Base-by-base conservation (phyloP, 805 yeast species). In the Ogataea degrootiae region DNA sequence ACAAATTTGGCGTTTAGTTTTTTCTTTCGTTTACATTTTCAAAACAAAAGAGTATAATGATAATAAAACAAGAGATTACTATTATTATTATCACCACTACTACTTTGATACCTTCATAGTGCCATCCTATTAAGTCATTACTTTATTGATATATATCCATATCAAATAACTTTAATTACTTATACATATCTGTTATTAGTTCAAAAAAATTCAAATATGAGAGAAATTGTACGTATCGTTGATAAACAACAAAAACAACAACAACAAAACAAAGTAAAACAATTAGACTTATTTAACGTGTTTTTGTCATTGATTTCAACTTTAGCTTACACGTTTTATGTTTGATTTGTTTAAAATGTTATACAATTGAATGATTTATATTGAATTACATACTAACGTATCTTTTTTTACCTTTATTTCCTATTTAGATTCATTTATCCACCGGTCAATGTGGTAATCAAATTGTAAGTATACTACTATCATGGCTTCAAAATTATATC, bases 381-480 rank as follows among this genome's bases (percentile, higher is more conserved):
- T 26, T 26, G 9, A 5, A 14, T 5, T 2, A 34, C 16, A 36
- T 47, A 54, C 56, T 56, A 56, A 54, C 58, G 16, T 17, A 9
- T 3, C 22, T 22, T 21, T 22, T 4, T 41, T 22, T 15, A 21
- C 16, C n/a, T 23, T 11, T 34, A 16, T 40, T n/a, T 44, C 39
- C 34, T 22, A 33, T 49, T n/a, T 69, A 84, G 94, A 88, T 91
- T 70, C 97, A 91, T 72, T 80, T 91, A 70, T 91, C 97, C 50
- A 85, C 96, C 49, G 98, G 98, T 71, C 98, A 91, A 76, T 90
- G 97, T 82, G 97, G 97, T 82, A 91, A 91, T 80, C 98, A 91
- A 75, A 89, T 91, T 59, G 88, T 80, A 73, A 61, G 84, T 78
- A 59, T 49, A 34, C 22, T 38, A 31, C 29, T 21, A 12, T 23